Evolutionary conservation across 1,284 basidiomycete genomes (phyloP), one percentile per base, ranked within the genome.

Genomic region (Irpex lacteus): DNA sequence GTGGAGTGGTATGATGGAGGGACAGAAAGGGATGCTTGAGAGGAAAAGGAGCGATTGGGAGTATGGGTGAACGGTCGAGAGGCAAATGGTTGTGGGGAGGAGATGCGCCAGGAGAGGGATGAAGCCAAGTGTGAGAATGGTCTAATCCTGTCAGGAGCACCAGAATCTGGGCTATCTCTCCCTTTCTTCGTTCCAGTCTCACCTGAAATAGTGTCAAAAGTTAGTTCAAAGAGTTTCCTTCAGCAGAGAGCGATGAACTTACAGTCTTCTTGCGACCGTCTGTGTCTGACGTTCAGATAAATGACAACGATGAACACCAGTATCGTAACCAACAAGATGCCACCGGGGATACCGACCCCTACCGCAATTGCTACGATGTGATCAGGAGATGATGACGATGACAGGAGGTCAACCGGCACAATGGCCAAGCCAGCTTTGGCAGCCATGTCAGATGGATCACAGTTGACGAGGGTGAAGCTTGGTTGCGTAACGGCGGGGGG

Each of bases 261-360:
- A 56, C 54, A 8, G 26, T 36, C 54, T 11, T 8, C 6, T 6
- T 32, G 54, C 32, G 11, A 15, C 13, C 34, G 21, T 26, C 34
- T 56, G 54, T 36, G 26, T 56, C 19, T 56, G 7, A 56, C n/a
- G 54, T 36, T 56, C 9, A 56, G 34, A 21, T 11, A 56, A 7
- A 56, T 56, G 54, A 56, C 54, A 26, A 56, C 19, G 32, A 56
- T 56, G 54, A 56, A 56, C 9, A 36, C 54, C 21, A 56, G 54
- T 2, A 56, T 56, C 2, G 54, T 56, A 9, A 56, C 32, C 21
- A 56, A 26, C 9, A 56, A 15, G 9, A 56, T 8, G 6, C 54
- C 54, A 34, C 54, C 54, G 9, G 54, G 54, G 11, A 56, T 26
- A 9, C 54, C 54, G 8, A 56, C 54, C 9, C 54, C 54, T 6